Base-by-base conservation (phyloP, 805 yeast species). In the Cephaloascus fragrans region DNA sequence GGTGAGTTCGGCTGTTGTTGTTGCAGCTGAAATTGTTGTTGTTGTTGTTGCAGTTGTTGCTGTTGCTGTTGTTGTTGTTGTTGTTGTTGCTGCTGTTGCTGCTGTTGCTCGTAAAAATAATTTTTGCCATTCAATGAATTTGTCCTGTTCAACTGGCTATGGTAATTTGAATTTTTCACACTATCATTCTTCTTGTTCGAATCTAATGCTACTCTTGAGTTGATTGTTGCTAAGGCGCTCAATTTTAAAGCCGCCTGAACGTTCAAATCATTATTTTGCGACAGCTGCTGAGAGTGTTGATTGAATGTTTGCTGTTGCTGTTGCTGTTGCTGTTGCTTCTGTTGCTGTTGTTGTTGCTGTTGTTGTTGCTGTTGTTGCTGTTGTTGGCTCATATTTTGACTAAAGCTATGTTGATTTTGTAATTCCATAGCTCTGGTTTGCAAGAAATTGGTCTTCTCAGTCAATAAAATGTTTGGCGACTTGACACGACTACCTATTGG, bases 141-240 rank as follows among this genome's bases (percentile, higher is more conserved):
- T 26, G 9, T 16, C n/a, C 5, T 32, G 32, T 19, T 8, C 6
- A 8, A 23, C 12, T 23, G 6, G 6, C 12, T 23, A 6, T 8
- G 6, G 12, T 23, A 23, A 8, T 23, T 23, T n/a, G n/a, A n/a
- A n/a, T n/a, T n/a, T n/a, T n/a, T n/a, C n/a, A n/a, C n/a, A n/a
- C n/a, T n/a, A 8, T 23, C 10, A 23, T 23, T 45, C 63, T 65
- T 44, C 65, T 59, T 16, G 45, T 55, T 61, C 15, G 65, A 61
- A 47, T 67, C 72, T 44, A 67, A 56, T 1, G 69, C 71, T 32
- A 67, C 77, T 18, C 84, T 56, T 5, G 73, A 68, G 54, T 75
- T 75, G 44, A 78, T 79, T 3, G 86, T 79, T 19, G 80, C 73
- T 40, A 80, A 64, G 0, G 86, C 86, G 4, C 83, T 82, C 45